Evolutionary conservation across 2,329 filamentous ascomycete genomes (phyloP).

Genomic region (Pseudogymnoascus sp.): DNA sequence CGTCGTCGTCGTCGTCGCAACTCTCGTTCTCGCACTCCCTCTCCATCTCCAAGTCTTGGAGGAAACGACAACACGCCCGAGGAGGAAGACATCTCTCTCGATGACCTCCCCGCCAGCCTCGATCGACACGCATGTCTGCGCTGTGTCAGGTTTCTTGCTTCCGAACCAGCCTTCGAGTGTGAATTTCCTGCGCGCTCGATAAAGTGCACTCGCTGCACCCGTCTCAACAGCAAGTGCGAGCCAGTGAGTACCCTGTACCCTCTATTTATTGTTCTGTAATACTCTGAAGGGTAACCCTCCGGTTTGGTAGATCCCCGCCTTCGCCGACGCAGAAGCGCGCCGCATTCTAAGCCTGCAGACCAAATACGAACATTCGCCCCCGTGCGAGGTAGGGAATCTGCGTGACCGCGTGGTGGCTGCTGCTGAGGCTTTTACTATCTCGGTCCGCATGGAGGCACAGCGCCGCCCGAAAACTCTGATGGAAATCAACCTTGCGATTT

Average conservation of each 20-base stretch:
- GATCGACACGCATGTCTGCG: not conserved
- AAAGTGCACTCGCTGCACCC: not conserved
- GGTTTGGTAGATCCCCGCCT: not conserved
- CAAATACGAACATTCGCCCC: not conserved
- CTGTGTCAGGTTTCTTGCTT: not conserved
- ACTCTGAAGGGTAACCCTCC: not conserved
- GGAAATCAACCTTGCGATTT: not conserved
- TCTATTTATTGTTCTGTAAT: not conserved
- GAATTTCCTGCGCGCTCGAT: not conserved
- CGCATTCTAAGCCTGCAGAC: not conserved
- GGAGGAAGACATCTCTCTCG: not conserved
- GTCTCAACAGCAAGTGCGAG: not conserved
- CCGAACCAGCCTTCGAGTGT: not conserved
- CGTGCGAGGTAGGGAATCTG: not conserved
- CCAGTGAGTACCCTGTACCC: not conserved
- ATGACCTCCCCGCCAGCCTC: not conserved
- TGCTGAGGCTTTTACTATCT: not conserved
- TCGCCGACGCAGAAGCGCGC: not conserved
- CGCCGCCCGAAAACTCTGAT: not conserved
- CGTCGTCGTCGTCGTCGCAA: not conserved
- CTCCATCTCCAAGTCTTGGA: not conserved
- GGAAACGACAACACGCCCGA: not conserved
- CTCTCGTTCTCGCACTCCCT: not conserved
- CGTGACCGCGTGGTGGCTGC: not conserved
- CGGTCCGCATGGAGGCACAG: not conserved